These are phyloP conservation scores for Quillaja saponaria DNA, from an alignment of 306 rosid species.

Conservation along the genomic window DNA sequence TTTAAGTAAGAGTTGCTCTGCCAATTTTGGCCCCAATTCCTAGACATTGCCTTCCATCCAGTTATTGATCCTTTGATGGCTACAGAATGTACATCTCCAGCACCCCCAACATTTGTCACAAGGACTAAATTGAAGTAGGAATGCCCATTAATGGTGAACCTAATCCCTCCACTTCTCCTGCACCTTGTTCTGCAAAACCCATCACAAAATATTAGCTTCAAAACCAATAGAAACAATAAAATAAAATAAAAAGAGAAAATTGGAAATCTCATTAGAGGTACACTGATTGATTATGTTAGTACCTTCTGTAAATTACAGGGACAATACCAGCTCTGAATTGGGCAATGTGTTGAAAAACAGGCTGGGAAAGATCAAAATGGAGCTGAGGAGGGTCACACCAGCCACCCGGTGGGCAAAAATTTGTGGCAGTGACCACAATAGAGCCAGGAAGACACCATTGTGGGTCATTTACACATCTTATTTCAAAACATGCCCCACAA, in stretches of 20 bases:
- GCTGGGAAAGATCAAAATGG: slow-evolving; percentile 81
- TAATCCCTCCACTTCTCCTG: slow-evolving; percentile 74
- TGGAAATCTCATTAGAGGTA: no score
- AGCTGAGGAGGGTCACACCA: slow-evolving; percentile 84
- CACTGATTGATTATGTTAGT: slow-evolving; percentile 2
- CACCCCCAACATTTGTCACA: slow-evolving; percentile 81
- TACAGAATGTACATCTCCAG: slow-evolving; percentile 73
- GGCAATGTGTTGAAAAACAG: slow-evolving; percentile 71
- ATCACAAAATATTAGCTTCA: slow-evolving; percentile 15
- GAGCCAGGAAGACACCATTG: slow-evolving; percentile 67
- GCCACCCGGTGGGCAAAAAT: slow-evolving; percentile 84
- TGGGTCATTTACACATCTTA: slow-evolving; percentile 67
- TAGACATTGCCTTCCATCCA: slow-evolving; percentile 73
- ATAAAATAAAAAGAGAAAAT: not conserved
- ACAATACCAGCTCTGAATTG: slow-evolving; percentile 70
- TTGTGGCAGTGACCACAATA: slow-evolving; percentile 79
- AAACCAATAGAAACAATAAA: not conserved
- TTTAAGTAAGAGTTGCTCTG: slow-evolving; percentile 68
- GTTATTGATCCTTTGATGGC: slow-evolving; percentile 72
- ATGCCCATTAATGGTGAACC: slow-evolving; percentile 76
- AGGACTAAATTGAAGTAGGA: slow-evolving; percentile 80
- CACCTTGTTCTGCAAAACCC: slow-evolving; percentile 56
- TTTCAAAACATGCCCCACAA: slow-evolving; percentile 75
- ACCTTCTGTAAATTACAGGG: slow-evolving; percentile 70
- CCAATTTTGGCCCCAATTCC: slow-evolving; percentile 93